Base-by-base conservation (phyloP, 495 filamentous ascomycete genomes). In the Daldinia childiae region DNA sequence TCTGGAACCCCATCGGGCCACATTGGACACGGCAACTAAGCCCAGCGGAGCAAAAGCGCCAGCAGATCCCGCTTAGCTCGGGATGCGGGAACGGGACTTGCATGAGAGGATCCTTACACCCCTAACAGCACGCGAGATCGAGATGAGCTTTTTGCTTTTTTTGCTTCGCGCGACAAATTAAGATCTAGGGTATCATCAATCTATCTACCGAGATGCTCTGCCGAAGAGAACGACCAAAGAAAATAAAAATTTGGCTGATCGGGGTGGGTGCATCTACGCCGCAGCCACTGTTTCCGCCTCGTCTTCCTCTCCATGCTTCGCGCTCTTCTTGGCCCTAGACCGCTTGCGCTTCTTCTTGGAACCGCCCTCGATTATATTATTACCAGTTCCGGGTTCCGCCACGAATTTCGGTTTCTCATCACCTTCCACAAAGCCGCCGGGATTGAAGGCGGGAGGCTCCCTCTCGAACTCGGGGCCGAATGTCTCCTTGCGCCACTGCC, bases 401-500 rank as follows among this genome's bases (percentile, higher is more conserved):
- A 58, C 64, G 0, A 15, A 14, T 26, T 67, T 48, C 43, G 39
- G 57, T n/a, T 67, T 62, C 27, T 69, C 69, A 6, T 67, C 51
- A 21, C 54, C 75, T 15, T 64, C 73, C 24, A 73, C 41, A 32
- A 77, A 43, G 43, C 52, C 67, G 61, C 81, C 82, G 27, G 83
- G 83, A 17, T 80, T 82, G 69, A 79, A 84, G 4, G 83, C 84
- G n/a, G 83, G 83, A 0, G 82, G 82, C 5, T 79, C 79, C 29
- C 77, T 65, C 75, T 84, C 82, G 52, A 73, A 85, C 72, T 81
- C 90, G 71, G 87, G 83, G 3, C 95, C 95, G 83, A 98, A 99
- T 1, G 90, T 92, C 61, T 98, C 95, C 81, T 91, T 90, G 63
- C 95, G 88, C 95, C 95, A 98, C 80, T 98, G 86, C 75, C 92